Conservation (phyloP, 768 basidiomycete species). For the Rhodotorula sphaerocarpa region DNA sequence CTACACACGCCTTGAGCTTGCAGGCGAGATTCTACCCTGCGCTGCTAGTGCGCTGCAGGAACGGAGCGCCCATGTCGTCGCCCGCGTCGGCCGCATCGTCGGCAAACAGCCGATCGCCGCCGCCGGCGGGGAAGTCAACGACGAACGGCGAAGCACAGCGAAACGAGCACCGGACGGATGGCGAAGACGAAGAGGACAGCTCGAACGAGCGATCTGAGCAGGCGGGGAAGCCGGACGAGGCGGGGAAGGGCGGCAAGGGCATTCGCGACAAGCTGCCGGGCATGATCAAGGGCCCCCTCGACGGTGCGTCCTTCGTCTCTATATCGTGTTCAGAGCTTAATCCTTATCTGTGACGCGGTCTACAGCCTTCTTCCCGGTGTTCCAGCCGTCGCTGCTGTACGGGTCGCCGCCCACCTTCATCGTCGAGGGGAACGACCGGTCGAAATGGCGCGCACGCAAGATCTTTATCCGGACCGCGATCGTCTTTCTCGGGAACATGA, state of each 20-base stretch:
- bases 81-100: no score
- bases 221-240: background rate
- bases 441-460: conserved; percentile 18
- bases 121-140: no score
- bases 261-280: conserved; percentile 4
- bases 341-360: no score
- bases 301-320: background rate
- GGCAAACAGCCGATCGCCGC: no score
- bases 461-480: conserved; percentile 2
- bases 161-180: no score
- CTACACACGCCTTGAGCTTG: no score
- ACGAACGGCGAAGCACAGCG: no score
- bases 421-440: background rate
- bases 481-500: conserved; percentile 13
- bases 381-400: conserved; percentile 4
- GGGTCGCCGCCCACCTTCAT: background rate
- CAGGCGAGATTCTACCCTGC: no score
- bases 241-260: background rate
- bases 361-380: conserved; percentile 18
- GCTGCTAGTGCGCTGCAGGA: no score
- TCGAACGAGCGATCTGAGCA: no score
- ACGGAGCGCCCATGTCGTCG: no score
- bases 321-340: background rate
- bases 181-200: no score
- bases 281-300: background rate